Conservation (phyloP, 768 basidiomycete species). For the Agrocybe praecox region DNA sequence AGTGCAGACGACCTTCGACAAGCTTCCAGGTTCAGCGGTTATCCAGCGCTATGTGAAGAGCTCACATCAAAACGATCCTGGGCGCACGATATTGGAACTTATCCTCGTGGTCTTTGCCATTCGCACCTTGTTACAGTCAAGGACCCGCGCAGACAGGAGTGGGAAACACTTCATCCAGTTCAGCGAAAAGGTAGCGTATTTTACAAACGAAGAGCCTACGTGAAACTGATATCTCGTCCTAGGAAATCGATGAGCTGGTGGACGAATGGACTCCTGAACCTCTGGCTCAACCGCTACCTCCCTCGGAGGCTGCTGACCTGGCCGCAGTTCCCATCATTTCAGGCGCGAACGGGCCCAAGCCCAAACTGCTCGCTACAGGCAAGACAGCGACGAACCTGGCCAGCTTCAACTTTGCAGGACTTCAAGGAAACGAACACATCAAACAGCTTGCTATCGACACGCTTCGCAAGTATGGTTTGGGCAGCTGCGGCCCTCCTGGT, state of each 20-base stretch:
- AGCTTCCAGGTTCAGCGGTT: constrained; percentile 80
- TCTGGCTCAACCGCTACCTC: constrained; percentile 63
- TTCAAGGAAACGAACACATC: constrained; percentile 85
- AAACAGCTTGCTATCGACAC: constrained; percentile 86
- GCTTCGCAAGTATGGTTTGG: constrained; percentile 87
- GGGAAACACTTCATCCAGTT: constrained; percentile 92
- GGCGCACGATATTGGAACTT: constrained; percentile 86
- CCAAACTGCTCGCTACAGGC: constrained; percentile 70
- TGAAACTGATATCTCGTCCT: neutral
- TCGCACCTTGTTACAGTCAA: constrained; percentile 84
- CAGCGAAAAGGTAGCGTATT: constrained; percentile 74
- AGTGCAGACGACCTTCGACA: constrained; percentile 68
- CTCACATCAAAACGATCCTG: constrained; percentile 96
- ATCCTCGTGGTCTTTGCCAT: constrained; percentile 88
- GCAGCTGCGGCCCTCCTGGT: constrained; percentile 94
- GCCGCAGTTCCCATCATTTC: constrained; percentile 73
- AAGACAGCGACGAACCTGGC: constrained; percentile 86
- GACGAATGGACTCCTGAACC: constrained; percentile 94
- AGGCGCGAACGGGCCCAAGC: constrained; percentile 83
- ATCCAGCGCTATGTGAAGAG: constrained; percentile 91
- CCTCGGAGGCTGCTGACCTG: constrained; percentile 69
- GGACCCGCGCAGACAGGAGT: constrained; percentile 83
- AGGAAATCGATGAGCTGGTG: constrained; percentile 96
- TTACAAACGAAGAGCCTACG: neutral
- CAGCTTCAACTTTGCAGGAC: constrained; percentile 89